A percentile compares a stretch with the other conserved stretches of the same genome.
Evolutionary conservation across 2,329 filamentous ascomycete species (phyloP).

Genomic region (Alternaria tenuissima): DNA sequence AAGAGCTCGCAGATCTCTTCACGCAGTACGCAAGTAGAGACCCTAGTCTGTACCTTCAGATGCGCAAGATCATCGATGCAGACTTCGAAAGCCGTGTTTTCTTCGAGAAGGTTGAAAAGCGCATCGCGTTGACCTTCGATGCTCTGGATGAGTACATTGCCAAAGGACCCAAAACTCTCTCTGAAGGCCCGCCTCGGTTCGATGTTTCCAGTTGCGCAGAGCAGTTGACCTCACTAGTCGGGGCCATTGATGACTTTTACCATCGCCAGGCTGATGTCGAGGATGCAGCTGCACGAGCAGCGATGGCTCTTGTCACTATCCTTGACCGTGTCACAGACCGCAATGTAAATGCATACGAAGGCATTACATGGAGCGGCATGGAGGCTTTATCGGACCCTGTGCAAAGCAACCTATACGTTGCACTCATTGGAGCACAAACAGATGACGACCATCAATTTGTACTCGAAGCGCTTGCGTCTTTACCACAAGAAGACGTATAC

Average conservation of each 20-base stretch:
- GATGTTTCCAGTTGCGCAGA: constrained; percentile 43
- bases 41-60: constrained; percentile 35
- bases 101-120: constrained; percentile 47
- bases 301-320: constrained; percentile 42
- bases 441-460: constrained; percentile 36
- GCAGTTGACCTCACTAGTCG: constrained; percentile 38
- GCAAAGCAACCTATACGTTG: constrained; percentile 45
- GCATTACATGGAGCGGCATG: constrained; percentile 38
- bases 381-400: constrained; percentile 34
- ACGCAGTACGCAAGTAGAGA: constrained; percentile 39
- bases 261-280: constrained; percentile 34
- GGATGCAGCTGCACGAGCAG: constrained; percentile 36
- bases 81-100: constrained; percentile 46
- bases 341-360: constrained; percentile 44
- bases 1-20: constrained; percentile 41
- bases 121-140: constrained; percentile 38
- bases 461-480: constrained; percentile 35
- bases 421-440: constrained; percentile 36
- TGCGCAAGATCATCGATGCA: constrained; percentile 41
- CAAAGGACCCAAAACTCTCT: constrained; percentile 35
- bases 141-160: constrained; percentile 43
- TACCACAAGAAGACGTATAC: constrained; percentile 44
- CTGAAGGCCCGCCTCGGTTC: constrained; percentile 30
- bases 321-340: constrained; percentile 44
- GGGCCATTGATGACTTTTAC: constrained; percentile 40